Conservation (phyloP, 2,329 filamentous ascomycete species). For the Thelonectria discophora region DNA sequence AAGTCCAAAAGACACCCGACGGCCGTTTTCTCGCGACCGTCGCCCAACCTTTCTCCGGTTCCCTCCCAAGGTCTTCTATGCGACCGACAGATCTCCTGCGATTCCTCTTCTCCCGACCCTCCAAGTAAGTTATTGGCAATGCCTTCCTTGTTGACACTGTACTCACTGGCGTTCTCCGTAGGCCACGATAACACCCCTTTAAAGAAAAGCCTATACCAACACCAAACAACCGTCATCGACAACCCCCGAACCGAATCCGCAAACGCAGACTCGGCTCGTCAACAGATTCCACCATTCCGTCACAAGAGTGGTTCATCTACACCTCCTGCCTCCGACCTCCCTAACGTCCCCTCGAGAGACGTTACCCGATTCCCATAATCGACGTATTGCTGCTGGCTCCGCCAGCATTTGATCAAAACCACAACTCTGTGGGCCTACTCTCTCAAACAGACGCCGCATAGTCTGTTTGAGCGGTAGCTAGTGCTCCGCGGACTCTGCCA, state of each 20-base stretch:
- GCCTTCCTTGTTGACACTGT: not conserved
- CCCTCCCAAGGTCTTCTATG: slow-evolving; percentile 72
- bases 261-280: slow-evolving; percentile 20
- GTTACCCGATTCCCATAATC: slow-evolving; percentile 55
- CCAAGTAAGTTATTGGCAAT: slow-evolving; percentile 72
- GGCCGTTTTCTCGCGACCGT: slow-evolving; percentile 38
- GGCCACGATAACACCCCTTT: slow-evolving; percentile 68
- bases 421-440: slow-evolving; percentile 91
- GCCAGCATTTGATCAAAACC: slow-evolving; percentile 76
- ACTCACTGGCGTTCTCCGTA: slow-evolving; percentile 40
- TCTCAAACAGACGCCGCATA: slow-evolving; percentile 92
- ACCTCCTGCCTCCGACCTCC: slow-evolving; percentile 87
- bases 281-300: slow-evolving; percentile 82
- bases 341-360: slow-evolving; percentile 82
- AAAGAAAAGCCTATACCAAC: slow-evolving; percentile 49
- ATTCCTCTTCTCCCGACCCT: slow-evolving; percentile 87
- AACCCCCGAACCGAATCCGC: slow-evolving; percentile 43
- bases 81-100: slow-evolving; percentile 89
- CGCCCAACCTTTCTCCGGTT: slow-evolving; percentile 33
- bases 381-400: slow-evolving; percentile 80
- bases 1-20: slow-evolving; percentile 39
- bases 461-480: slow-evolving; percentile 98
- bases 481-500: slow-evolving; percentile 81
- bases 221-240: slow-evolving; percentile 39
- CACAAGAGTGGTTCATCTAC: slow-evolving; percentile 81